phyloP scores from a whole-genome alignment of 176 grass and related monocot species.

The Stipa capillata region DNA sequence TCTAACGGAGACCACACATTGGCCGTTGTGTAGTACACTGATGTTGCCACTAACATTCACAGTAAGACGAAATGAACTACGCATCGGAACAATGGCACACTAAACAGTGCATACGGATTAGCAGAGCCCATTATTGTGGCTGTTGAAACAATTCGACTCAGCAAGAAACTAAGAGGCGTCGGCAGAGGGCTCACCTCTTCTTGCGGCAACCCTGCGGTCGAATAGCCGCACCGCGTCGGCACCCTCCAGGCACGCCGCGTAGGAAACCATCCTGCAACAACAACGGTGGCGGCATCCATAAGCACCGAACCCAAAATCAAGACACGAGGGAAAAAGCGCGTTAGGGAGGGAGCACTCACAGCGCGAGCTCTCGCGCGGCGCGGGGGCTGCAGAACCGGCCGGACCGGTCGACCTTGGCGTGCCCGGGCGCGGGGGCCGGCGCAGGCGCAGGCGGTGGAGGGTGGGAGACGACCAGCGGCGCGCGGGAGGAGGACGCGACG shows the following conservation, averaged over 20 bases:
- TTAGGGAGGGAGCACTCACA: conserved; percentile 42
- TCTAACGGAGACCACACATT: neutral
- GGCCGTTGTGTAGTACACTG: neutral
- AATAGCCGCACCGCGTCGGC: conserved; percentile 81
- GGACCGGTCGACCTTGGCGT: conserved; percentile 54
- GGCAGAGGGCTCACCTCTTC: conserved; percentile 43
- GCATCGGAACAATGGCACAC: neutral
- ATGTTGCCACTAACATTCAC: neutral
- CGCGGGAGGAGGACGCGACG: conserved; percentile 26
- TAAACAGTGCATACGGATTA: neutral
- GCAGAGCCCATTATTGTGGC: neutral
- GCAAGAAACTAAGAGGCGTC: neutral
- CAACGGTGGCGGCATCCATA: neutral
- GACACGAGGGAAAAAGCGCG: neutral
- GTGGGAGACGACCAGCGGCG: conserved; percentile 16
- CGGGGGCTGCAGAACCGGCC: conserved; percentile 84
- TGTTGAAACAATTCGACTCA: neutral
- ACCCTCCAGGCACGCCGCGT: conserved; percentile 89
- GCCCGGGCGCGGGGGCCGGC: neutral
- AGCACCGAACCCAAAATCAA: neutral
- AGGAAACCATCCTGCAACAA: conserved; percentile 67
- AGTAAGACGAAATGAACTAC: neutral
- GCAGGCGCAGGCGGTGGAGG: neutral
- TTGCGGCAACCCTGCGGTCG: conserved; percentile 73
- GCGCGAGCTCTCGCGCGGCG: conserved; percentile 84